Evolutionary conservation across 495 filamentous ascomycete species (phyloP).

Genomic region (Geoglossum glabrum): DNA sequence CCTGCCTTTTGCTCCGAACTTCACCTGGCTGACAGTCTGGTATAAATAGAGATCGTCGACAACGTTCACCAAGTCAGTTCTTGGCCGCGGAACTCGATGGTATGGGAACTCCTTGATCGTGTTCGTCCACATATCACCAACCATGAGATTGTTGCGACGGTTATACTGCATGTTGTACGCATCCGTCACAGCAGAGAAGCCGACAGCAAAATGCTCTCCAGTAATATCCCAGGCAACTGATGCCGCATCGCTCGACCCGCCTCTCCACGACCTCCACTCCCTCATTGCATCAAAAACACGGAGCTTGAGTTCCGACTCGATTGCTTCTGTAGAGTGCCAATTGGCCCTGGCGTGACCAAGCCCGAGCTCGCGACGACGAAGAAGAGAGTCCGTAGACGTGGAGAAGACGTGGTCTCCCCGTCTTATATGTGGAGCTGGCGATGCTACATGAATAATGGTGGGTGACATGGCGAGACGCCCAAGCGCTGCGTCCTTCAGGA

Average conservation of each 20-base stretch:
- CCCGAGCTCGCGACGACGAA: neutral
- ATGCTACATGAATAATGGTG: neutral
- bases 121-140: slow-evolving; percentile 39
- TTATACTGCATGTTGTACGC: slow-evolving; percentile 70
- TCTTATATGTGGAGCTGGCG: neutral
- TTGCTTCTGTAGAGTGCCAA: neutral
- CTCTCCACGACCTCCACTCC: slow-evolving; percentile 26
- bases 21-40: slow-evolving; percentile 54
- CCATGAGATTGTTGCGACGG: slow-evolving; percentile 49
- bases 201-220: slow-evolving; percentile 19
- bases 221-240: slow-evolving; percentile 29
- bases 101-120: slow-evolving; percentile 44
- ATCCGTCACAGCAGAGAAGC: slow-evolving; percentile 57
- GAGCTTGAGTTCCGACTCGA: neutral
- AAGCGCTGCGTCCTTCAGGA: slow-evolving; percentile 4
- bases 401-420: neutral
- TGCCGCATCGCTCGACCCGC: slow-evolving; percentile 30
- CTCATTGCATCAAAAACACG: slow-evolving; percentile 14
- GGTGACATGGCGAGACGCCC: neutral
- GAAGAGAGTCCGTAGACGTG: neutral
- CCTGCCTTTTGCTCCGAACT: slow-evolving; percentile 38
- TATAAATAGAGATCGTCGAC: slow-evolving; percentile 47
- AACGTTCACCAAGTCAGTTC: slow-evolving; percentile 33
- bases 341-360: neutral
- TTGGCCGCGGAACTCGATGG: slow-evolving; percentile 41